These are phyloP conservation scores for Neofusicoccum laricinum DNA, from an alignment of 2,329 filamentous ascomycete genomes.

Conservation along the genomic window DNA sequence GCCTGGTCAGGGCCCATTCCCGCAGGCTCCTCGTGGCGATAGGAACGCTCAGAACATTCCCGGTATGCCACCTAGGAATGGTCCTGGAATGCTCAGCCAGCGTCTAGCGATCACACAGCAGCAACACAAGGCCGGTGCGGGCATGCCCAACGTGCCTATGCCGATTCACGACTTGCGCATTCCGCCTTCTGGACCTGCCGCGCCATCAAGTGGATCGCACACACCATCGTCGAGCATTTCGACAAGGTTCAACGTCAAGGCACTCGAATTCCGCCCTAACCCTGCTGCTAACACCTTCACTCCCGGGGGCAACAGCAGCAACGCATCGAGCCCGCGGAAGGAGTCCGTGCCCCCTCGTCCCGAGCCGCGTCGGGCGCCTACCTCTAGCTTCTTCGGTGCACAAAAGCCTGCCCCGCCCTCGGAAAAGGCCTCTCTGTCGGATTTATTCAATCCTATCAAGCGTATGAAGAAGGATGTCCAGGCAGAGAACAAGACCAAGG, in stretches of 20 bases:
- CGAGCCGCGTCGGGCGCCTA: conserved; percentile 30
- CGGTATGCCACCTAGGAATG: conserved; percentile 33
- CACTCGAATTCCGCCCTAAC: conserved; percentile 80
- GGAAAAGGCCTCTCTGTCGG: conserved; percentile 53
- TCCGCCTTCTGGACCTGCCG: conserved; percentile 69
- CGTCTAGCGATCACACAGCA: conserved; percentile 52
- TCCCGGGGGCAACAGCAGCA: conserved; percentile 61
- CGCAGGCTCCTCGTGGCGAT: conserved; percentile 13
- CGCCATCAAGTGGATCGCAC: conserved; percentile 47
- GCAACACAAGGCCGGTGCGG: conserved; percentile 46
- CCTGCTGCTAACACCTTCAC: conserved; percentile 79
- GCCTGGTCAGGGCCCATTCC: conserved; percentile 4
- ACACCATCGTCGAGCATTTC: conserved; percentile 54
- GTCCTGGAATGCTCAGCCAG: conserved; percentile 47
- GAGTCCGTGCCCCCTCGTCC: conserved; percentile 34
- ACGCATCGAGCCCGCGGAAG: conserved; percentile 69
- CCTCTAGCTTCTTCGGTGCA: conserved; percentile 58
- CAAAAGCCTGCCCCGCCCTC: conserved; percentile 67
- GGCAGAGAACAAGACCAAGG: conserved; percentile 51
- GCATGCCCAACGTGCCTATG: conserved; percentile 51
- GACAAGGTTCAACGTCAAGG: conserved; percentile 59
- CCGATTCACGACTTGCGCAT: conserved; percentile 65
- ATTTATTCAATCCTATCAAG: conserved; percentile 63
- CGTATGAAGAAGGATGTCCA: conserved; percentile 65
- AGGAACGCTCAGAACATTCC: conserved; percentile 37